Evolutionary conservation across 31 red algal genomes (phyloP).

Genomic region (Odonthalia washingtoniensis): DNA sequence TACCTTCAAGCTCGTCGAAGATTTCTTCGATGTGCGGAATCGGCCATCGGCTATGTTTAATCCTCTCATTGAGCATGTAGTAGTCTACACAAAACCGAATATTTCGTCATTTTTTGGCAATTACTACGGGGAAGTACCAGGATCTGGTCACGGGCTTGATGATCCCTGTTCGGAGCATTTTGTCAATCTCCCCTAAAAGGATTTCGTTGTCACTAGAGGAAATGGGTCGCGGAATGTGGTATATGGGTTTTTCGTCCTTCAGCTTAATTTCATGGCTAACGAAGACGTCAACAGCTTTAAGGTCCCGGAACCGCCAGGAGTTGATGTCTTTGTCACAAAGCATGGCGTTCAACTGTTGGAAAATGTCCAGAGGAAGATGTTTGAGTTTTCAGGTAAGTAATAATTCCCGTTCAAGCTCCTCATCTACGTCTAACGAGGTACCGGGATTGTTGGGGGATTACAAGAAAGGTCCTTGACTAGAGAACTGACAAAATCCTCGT

Average conservation of each 20-base stretch:
- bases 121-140: constrained; percentile 24
- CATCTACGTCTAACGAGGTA: no score
- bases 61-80: background rate
- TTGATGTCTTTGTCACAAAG: background rate
- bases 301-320: constrained; percentile 6
- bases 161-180: constrained; percentile 8
- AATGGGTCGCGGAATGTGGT: background rate
- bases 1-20: constrained; percentile 33
- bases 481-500: background rate
- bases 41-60: constrained; percentile 18
- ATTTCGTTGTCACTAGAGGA: background rate
- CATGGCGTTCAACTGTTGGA: background rate
- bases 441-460: no score
- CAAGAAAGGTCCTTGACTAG: background rate
- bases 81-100: constrained; percentile 8
- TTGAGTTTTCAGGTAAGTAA: no score
- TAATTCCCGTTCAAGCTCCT: no score
- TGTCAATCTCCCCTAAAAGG: background rate
- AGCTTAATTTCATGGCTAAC: background rate
- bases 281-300: background rate
- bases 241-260: background rate
- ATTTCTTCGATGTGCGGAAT: constrained; percentile 47
- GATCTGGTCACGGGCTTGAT: constrained; percentile 14
- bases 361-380: background rate
- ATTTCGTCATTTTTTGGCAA: no score